phyloP scores from a whole-genome alignment of 2,329 filamentous ascomycete genomes.

The Arthrobotrys sinensis region DNA sequence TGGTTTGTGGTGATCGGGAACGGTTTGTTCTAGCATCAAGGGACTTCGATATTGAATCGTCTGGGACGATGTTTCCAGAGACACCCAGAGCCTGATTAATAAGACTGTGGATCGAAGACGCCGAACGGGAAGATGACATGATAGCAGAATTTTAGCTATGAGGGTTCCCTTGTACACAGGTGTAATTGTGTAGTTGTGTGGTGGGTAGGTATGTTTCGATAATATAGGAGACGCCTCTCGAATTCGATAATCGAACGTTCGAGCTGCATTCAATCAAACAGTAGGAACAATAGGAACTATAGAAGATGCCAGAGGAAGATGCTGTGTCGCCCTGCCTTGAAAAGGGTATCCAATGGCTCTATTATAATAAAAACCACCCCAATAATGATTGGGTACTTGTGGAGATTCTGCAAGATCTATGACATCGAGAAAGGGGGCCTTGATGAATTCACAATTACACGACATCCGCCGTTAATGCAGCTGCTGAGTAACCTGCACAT shows the following conservation, averaged over 20 bases:
- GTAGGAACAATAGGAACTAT: conserved; percentile 4
- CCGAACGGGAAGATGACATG: conserved; percentile 46
- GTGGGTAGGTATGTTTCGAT: background rate
- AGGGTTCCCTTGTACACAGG: background rate
- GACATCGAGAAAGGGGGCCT: conserved; percentile 43
- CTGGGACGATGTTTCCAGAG: conserved; percentile 28
- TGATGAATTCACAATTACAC: conserved; percentile 31
- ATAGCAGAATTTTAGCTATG: background rate
- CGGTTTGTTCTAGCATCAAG: conserved; percentile 34
- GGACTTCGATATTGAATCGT: conserved; percentile 34
- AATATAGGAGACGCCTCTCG: background rate
- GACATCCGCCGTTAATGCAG: conserved; percentile 40
- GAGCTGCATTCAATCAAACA: conserved; percentile 17
- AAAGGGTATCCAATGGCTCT: conserved; percentile 37
- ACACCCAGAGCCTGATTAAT: conserved; percentile 38
- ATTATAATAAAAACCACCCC: conserved; percentile 45
- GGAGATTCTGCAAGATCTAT: conserved; percentile 11
- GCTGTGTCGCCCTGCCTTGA: conserved; percentile 4
- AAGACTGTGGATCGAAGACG: conserved; percentile 48
- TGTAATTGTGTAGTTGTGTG: background rate
- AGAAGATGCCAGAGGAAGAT: background rate
- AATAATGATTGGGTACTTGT: conserved; percentile 33
- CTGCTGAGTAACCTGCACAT: conserved; percentile 27
- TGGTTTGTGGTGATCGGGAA: conserved; percentile 38
- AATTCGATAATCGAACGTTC: background rate